These are phyloP conservation scores for Tricholoma hemisulphureum DNA, from an alignment of 768 basidiomycete genomes.

Conservation along the genomic window DNA sequence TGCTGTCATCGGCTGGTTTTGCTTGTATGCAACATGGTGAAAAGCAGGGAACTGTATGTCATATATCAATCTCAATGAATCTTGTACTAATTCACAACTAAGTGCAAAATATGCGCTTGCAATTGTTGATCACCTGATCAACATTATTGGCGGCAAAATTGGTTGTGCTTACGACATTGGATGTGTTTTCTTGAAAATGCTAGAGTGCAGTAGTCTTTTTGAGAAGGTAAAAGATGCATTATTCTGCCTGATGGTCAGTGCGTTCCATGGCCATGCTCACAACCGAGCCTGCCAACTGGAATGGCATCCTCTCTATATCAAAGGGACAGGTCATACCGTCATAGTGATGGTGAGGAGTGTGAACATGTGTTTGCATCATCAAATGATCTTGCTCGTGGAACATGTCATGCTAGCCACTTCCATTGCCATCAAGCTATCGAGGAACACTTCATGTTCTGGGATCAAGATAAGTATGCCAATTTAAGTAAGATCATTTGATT, in stretches of 20 bases:
- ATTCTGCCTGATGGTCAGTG: neutral
- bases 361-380: too few relatives aligned
- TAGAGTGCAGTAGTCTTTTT: neutral
- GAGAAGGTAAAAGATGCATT: neutral
- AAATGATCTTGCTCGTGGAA: conserved; percentile 16
- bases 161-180: neutral
- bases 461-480: conserved; percentile 11
- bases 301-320: too few relatives aligned
- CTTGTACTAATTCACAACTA: neutral
- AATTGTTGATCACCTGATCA: neutral
- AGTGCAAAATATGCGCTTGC: conserved; percentile 13
- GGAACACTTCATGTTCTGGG: neutral
- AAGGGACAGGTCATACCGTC: too few relatives aligned
- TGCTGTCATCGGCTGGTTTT: conserved; percentile 21
- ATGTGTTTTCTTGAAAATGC: too few relatives aligned
- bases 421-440: neutral
- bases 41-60: conserved; percentile 12
- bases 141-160: neutral
- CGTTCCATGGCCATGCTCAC: too few relatives aligned
- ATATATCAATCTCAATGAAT: neutral
- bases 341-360: too few relatives aligned
- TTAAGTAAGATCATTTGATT: conserved; percentile 11
- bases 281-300: conserved; percentile 17
- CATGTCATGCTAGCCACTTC: neutral
- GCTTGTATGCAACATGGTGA: conserved; percentile 15